Evolutionary conservation across 805 yeast genomes (phyloP).

Genomic region (Blastobotrys chiropterorum): DNA sequence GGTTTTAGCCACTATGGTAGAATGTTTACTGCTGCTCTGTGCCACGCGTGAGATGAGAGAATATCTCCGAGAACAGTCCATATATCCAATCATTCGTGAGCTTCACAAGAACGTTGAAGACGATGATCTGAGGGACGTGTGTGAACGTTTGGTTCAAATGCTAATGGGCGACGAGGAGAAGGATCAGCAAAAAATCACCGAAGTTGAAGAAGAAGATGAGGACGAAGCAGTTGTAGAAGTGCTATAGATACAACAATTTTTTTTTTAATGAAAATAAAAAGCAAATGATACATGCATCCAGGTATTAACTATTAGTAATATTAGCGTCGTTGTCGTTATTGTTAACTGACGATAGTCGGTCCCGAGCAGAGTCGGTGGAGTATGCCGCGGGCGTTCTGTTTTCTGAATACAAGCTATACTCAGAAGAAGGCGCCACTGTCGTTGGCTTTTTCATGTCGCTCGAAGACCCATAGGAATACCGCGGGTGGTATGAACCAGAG

Average conservation of each 20-base stretch:
- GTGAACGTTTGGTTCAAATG: conserved; percentile 83
- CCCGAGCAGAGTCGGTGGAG: not conserved
- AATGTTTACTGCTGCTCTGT: conserved; percentile 71
- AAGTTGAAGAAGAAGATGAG: conserved; percentile 19
- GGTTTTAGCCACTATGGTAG: conserved; percentile 64
- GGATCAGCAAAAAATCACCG: conserved; percentile 1
- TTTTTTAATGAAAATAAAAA: not conserved
- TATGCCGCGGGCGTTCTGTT: not conserved
- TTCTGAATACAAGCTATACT: not conserved
- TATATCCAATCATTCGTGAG: conserved; percentile 82
- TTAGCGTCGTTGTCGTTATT: not conserved
- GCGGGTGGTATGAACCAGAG: not conserved
- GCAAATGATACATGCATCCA: not conserved
- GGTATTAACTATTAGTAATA: not conserved
- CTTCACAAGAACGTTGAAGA: conserved; percentile 49
- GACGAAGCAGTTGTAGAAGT: conserved; percentile 45
- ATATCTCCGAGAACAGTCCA: conserved; percentile 68
- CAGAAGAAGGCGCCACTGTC: not conserved
- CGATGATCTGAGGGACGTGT: conserved; percentile 52
- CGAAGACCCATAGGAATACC: not conserved
- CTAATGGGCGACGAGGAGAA: conserved; percentile 80
- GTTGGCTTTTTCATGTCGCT: not conserved
- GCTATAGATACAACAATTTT: conserved; percentile 25
- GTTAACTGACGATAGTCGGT: not conserved
- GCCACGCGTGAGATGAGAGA: conserved; percentile 72